Base-by-base conservation (phyloP, 805 yeast genomes). In the Kuraishia piskuri region DNA sequence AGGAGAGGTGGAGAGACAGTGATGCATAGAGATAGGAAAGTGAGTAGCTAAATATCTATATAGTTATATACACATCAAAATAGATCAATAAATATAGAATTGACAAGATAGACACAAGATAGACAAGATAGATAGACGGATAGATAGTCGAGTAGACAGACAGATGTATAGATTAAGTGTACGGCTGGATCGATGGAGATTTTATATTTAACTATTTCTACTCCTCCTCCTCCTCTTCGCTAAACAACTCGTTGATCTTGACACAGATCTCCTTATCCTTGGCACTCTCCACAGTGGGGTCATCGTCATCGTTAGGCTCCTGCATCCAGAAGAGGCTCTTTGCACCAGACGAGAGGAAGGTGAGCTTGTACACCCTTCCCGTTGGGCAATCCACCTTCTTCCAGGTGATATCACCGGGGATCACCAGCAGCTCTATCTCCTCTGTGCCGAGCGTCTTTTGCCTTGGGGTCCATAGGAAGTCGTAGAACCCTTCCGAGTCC, bases 341-440 rank as follows among this genome's bases (percentile, higher is more conserved):
- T 25, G 72, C 72, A 9, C 72, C 72, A 2, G 71, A 67, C 50
- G 69, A 63, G 47, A 67, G 52, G 50, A 69, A 69, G 17, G 68
- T 68, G 57, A 69, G 58, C 64, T 64, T 64, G 54, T 61, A 84
- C 17, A 90, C 90, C 56, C 96, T 75, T 17, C 96, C 96, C 0
- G 90, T 79, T 47, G 70, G 77, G 67, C 95, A 86, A 51, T 74
- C 67, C 48, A 88, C 80, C 53, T 80, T 87, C 57, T 79, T 78
- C 82, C 90, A 88, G 47, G 84, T 80, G 52, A 87, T 92, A 62
- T 90, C 96, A 1, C 95, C 96, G 0, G 95, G 94, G 59, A 89
- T 83, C 47, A 89, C 79, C 58, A 88, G 72, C 55, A 88, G 73
- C 58, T 84, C 90, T 53, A 82, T 86, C 48, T 73, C 73, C 50